Evolutionary conservation across 1,284 basidiomycete species (phyloP), one percentile per base, ranked within the genome.

Genomic region (Fomes fomentarius): DNA sequence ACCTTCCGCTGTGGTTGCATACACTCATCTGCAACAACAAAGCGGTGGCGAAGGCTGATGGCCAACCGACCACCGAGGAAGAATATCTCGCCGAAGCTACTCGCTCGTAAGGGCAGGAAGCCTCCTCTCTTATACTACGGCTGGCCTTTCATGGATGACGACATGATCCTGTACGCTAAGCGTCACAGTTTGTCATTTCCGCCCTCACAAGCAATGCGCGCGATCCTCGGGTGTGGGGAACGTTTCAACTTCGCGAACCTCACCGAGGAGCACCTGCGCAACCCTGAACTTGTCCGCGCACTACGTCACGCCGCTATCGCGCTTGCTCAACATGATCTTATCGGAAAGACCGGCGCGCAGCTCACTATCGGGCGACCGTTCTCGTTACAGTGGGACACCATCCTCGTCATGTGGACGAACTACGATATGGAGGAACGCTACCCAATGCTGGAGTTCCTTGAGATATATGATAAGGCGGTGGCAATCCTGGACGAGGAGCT

Each of bases 211-310:
- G 12, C 6, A 12, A 6, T 39, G 3, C 26, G n/a, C 22, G 26
- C 15, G 17, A n/a, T 17, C 24, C 15, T 31, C 9, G 19, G 25
- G 12, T 2, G 39, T 26, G 39, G 22, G 0, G 19, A 14, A 2
- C 22, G 19, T n/a, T 42, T 50, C 48, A 33, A 35, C 48, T 43
- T 42, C 48, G 30, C 31, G 2, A 40, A 50, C 40, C 12, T 50
- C 30, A 41, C 39, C 24, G 31, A 49, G 28, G 40, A 25, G 3
- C 39, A 42, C 31, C 28, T 19, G 7, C 22, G 14, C 7, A 7
- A n/a, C 28, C 15, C 40, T 21, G 14, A 41, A 8, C 4, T 35
- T 15, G 14, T 28, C 4, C 10, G 6, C 15, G 11, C 21, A 19
- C 11, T 50, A 30, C 40, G 31, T 4, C 1, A 8, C 7, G 26